A percentile compares a stretch with the other conserved stretches of the same genome.
phyloP scores from a whole-genome alignment of 352 stramenopile species.

The Aphanomyces euteiches region DNA sequence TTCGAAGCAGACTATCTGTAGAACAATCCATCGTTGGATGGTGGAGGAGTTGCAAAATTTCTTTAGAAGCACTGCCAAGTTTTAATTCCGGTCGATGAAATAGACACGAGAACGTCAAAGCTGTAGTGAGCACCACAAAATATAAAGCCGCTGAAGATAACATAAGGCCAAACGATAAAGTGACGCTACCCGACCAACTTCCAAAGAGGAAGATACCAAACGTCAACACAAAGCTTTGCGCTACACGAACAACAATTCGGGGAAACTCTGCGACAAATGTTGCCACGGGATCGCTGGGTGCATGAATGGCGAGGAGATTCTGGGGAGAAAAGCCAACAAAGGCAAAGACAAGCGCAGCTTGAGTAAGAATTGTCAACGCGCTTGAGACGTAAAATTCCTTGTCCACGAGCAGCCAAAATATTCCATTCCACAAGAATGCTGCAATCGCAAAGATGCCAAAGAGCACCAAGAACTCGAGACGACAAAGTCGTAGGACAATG shows the following conservation, averaged over 20 bases:
- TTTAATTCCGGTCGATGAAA: conserved; percentile 15
- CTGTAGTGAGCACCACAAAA: conserved; percentile 1
- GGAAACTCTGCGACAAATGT: background rate
- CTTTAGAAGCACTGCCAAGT: background rate
- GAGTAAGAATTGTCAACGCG: background rate
- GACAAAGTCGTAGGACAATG: background rate
- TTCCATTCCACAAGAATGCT: conserved; percentile 8
- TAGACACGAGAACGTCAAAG: conserved; percentile 11
- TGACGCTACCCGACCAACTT: background rate
- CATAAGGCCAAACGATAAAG: background rate
- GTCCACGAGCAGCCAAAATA: conserved; percentile 8
- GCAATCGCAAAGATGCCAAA: background rate
- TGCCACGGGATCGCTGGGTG: conserved; percentile 12
- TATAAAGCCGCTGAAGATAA: background rate
- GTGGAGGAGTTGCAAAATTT: background rate
- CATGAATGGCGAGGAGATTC: conserved; percentile 13
- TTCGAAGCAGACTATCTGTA: background rate
- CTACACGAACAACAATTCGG: background rate
- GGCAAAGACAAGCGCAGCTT: background rate
- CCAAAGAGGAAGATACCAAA: background rate
- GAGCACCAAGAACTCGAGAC: conserved; percentile 13
- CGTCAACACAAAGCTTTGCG: conserved; percentile 3
- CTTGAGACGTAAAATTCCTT: background rate
- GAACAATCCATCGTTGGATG: conserved; percentile 14
- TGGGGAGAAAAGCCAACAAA: conserved; percentile 10